A percentile compares a stretch with the other conserved stretches of the same genome.
Evolutionary conservation across 305 asterid species (phyloP).

Genomic region (Solanum aculeatissimum): DNA sequence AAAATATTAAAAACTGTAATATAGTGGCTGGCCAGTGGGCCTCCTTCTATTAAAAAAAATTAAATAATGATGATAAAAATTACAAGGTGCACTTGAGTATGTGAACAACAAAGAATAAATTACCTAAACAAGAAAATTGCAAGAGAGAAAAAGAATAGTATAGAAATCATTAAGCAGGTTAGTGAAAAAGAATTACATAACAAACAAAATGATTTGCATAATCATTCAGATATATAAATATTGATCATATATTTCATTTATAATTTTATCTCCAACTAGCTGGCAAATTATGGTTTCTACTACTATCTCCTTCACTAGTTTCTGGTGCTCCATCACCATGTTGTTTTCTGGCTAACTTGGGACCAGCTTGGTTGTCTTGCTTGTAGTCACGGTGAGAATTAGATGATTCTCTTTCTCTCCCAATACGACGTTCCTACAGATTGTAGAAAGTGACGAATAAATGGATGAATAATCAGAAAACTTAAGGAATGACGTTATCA

Average conservation of each 20-base stretch:
- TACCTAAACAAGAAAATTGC: not conserved
- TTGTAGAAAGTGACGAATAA: not conserved
- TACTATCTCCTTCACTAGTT: conserved; percentile 38
- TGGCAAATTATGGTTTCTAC: conserved; percentile 32
- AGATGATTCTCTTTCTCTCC: conserved; percentile 30
- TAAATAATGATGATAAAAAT: not conserved
- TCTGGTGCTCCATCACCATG: conserved; percentile 31
- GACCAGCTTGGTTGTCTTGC: conserved; percentile 26
- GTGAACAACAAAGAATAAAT: not conserved
- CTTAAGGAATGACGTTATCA: not conserved
- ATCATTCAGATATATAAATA: conserved; percentile 7
- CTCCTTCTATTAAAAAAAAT: not conserved
- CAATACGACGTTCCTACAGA: conserved; percentile 56
- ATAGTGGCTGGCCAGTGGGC: conserved; percentile 5
- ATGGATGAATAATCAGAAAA: not conserved
- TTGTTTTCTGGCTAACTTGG: conserved; percentile 24
- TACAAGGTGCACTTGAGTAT: not conserved
- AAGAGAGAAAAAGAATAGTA: not conserved
- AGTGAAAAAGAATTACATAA: not conserved
- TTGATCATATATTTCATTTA: conserved; percentile 1
- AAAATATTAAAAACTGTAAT: not conserved
- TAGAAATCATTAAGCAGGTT: not conserved
- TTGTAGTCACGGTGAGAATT: conserved; percentile 25
- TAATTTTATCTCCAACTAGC: conserved; percentile 21
- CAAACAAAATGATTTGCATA: conserved; percentile 12